Evolutionary conservation across 805 yeast genomes (phyloP).

Genomic region (Scheffersomyces stipitis): DNA sequence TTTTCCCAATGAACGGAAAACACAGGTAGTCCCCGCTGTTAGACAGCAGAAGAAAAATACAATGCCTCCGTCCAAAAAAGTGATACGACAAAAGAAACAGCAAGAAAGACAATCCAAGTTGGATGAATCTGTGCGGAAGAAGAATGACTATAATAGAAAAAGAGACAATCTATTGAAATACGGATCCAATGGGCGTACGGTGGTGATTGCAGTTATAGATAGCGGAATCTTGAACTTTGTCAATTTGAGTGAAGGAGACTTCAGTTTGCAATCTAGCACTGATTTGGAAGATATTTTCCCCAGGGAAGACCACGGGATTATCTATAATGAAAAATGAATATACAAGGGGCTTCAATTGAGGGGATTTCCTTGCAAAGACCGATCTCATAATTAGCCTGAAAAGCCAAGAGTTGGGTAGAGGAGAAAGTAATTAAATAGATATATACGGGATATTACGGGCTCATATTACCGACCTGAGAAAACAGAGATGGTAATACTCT

Average conservation of each 20-base stretch:
- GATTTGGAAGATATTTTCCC: slow-evolving; percentile 17
- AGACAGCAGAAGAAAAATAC: slow-evolving; percentile 9
- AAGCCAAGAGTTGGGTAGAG: too few relatives aligned
- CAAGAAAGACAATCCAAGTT: slow-evolving; percentile 27
- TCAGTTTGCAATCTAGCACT: slow-evolving; percentile 24
- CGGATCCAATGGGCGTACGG: slow-evolving; percentile 47
- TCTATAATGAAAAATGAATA: slow-evolving; percentile 9
- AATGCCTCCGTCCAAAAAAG: slow-evolving; percentile 25
- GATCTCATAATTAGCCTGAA: too few relatives aligned
- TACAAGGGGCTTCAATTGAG: too few relatives aligned
- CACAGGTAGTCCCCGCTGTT: slow-evolving; percentile 1
- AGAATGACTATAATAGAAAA: slow-evolving; percentile 25
- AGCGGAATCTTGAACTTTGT: slow-evolving; percentile 72
- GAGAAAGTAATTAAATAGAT: too few relatives aligned
- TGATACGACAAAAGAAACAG: slow-evolving; percentile 20
- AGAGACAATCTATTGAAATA: slow-evolving; percentile 46
- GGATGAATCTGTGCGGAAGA: slow-evolving; percentile 17
- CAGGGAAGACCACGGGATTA: slow-evolving; percentile 17
- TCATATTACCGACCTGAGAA: too few relatives aligned
- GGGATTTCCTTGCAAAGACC: too few relatives aligned
- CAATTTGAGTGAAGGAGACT: slow-evolving; percentile 51
- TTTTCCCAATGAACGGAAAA: slow-evolving; percentile 1
- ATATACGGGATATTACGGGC: too few relatives aligned
- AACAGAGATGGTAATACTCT: too few relatives aligned
- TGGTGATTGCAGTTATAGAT: slow-evolving; percentile 71